Percentiles rank a stretch among this genome's conserved stretches.
Evolutionary conservation across 768 basidiomycete species (phyloP).

Genomic region (Pleurotus ostreatus): DNA sequence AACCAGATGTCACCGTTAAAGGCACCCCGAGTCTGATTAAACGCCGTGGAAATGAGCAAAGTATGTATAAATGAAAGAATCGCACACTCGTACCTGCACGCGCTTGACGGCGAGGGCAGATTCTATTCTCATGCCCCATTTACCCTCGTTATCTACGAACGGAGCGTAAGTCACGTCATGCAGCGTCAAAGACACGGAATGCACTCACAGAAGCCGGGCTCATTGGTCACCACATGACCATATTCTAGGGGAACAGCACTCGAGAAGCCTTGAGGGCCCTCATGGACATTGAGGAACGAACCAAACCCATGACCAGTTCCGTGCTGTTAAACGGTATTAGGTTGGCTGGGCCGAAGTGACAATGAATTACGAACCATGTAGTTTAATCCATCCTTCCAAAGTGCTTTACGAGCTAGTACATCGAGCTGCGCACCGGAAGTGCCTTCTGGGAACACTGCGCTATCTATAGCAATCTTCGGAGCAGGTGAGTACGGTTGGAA

Average conservation of each 20-base stretch:
- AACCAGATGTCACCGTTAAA: constrained; percentile 80
- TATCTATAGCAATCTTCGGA: constrained; percentile 82
- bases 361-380: constrained; percentile 51
- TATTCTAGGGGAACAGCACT: constrained; percentile 63
- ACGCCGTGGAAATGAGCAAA: too few relatives aligned
- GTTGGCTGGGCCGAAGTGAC: constrained; percentile 2
- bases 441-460: constrained; percentile 85
- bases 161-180: too few relatives aligned
- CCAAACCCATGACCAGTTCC: constrained; percentile 92
- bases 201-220: constrained; percentile 85
- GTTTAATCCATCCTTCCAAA: constrained; percentile 85
- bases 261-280: constrained; percentile 79
- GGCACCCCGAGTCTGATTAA: constrained; percentile 57
- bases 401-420: constrained; percentile 81
- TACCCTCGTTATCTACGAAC: constrained; percentile 60
- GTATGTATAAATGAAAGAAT: too few relatives aligned
- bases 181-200: constrained; percentile 7
- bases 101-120: constrained; percentile 75
- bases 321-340: constrained; percentile 43
- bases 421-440: constrained; percentile 82
- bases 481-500: constrained; percentile 15
- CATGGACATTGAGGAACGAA: constrained; percentile 81
- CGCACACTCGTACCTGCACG: constrained; percentile 34
- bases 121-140: constrained; percentile 92
- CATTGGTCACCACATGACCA: constrained; percentile 93